A percentile compares a stretch with the other conserved stretches of the same genome.
These are phyloP conservation scores for Rasamsonia emersonii DNA, from an alignment of 2,329 filamentous ascomycete genomes.

Conservation along the genomic window DNA sequence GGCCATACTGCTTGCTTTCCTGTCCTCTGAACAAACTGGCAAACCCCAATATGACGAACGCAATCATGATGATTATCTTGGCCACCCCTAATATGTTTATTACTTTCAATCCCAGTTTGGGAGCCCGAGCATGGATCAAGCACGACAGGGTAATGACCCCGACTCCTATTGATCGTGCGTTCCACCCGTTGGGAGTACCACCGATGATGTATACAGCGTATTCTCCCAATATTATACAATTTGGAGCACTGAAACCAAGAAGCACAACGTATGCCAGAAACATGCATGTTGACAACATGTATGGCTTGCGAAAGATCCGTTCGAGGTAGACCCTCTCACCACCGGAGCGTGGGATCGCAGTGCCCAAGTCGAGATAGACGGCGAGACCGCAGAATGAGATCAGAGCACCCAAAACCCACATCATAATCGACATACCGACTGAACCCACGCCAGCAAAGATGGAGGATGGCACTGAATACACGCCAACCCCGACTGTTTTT, in stretches of 20 bases:
- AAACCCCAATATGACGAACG: no score
- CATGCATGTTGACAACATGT: constrained; percentile 39
- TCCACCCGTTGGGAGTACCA: constrained; percentile 24
- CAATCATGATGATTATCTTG: no score
- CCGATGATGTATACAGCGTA: constrained; percentile 32
- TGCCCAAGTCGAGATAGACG: constrained; percentile 41
- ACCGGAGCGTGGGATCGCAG: constrained; percentile 37
- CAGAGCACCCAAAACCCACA: constrained; percentile 46
- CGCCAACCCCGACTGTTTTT: constrained; percentile 32
- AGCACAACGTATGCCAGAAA: constrained; percentile 41
- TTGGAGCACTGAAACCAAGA: constrained; percentile 35
- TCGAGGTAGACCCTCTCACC: constrained; percentile 44
- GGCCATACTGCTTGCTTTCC: no score
- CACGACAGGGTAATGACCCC: constrained; percentile 22
- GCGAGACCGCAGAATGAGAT: constrained; percentile 40
- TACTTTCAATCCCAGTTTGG: no score
- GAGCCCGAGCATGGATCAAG: constrained; percentile 1
- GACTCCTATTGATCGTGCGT: constrained; percentile 30
- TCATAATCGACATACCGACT: constrained; percentile 45
- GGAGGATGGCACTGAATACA: constrained; percentile 51
- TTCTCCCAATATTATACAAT: constrained; percentile 35
- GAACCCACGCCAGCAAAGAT: constrained; percentile 48
- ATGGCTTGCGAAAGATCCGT: constrained; percentile 35
- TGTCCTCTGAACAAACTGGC: no score
- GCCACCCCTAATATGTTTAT: no score